phyloP scores from a whole-genome alignment of 768 basidiomycete genomes.

The Suillus tomentosus region DNA sequence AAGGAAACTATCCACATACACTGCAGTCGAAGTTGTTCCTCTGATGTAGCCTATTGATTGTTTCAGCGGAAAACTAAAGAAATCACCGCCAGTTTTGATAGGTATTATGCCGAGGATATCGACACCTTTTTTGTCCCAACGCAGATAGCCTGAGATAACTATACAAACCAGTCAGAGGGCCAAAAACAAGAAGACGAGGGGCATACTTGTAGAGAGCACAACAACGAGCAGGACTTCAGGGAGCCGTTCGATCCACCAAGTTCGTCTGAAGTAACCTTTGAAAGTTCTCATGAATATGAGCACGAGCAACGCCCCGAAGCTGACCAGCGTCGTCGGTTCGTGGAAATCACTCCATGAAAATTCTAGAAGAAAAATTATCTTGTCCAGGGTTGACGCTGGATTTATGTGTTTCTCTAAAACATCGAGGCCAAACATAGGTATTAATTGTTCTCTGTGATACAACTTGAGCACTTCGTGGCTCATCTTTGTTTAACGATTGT shows the following conservation, averaged over 20 bases:
- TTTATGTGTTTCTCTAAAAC: conserved; percentile 53
- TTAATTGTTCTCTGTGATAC: conserved; percentile 67
- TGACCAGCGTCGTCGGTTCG: conserved; percentile 68
- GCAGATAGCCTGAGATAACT: conserved; percentile 71
- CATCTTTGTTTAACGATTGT: neutral
- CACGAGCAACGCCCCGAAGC: conserved; percentile 65
- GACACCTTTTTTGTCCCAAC: conserved; percentile 80
- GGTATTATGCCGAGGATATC: conserved; percentile 82
- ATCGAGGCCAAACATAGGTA: conserved; percentile 86
- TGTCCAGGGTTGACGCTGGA: conserved; percentile 73
- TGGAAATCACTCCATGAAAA: conserved; percentile 60
- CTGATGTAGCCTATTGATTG: conserved; percentile 63
- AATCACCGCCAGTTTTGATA: conserved; percentile 57
- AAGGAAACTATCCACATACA: conserved; percentile 43
- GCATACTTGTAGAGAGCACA: conserved; percentile 76
- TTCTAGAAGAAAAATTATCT: conserved; percentile 72
- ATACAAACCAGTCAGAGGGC: conserved; percentile 8
- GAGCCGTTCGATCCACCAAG: conserved; percentile 74
- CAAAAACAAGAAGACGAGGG: neutral
- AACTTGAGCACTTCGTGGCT: conserved; percentile 4
- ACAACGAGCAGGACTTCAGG: conserved; percentile 93
- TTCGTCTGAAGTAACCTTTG: conserved; percentile 59
- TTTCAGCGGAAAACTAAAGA: conserved; percentile 75
- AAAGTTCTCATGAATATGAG: conserved; percentile 63
- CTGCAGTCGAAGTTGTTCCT: conserved; percentile 82